These are phyloP conservation scores for Sergeia podlipaevii DNA, from an alignment of 208 protist genomes.

Conservation along the genomic window DNA sequence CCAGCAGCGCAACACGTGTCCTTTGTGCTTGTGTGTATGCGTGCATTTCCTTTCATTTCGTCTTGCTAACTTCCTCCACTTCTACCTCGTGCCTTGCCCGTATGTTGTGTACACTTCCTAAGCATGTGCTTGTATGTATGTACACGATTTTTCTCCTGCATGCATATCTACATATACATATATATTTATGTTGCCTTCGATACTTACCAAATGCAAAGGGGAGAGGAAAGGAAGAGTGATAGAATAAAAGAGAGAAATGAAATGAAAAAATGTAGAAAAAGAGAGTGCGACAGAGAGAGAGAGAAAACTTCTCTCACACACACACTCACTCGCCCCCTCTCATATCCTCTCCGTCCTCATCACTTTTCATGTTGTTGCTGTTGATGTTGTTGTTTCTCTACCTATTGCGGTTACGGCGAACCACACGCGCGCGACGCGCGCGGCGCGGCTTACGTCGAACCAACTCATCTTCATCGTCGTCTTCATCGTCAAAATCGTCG, in stretches of 20 bases:
- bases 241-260: too few species aligned
- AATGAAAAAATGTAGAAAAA: too few species aligned
- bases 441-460: slow-evolving; percentile 8
- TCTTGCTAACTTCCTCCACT: not conserved
- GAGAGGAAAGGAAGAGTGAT: too few species aligned
- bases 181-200: too few species aligned
- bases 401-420: slow-evolving; percentile 6
- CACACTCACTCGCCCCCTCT: not conserved
- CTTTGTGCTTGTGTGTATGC: slow-evolving; percentile 1
- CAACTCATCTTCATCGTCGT: slow-evolving; percentile 17
- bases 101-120: too few species aligned
- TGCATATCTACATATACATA: too few species aligned
- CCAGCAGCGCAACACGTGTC: not conserved
- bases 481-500: slow-evolving; percentile 19
- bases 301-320: not conserved
- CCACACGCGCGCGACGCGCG: slow-evolving; percentile 16
- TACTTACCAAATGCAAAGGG: too few species aligned
- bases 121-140: too few species aligned
- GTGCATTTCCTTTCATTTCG: slow-evolving; percentile 12
- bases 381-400: slow-evolving; percentile 15
- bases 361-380: slow-evolving; percentile 10
- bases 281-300: too few species aligned
- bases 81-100: slow-evolving; percentile 5
- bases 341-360: slow-evolving; percentile 5
- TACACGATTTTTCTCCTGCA: too few species aligned